Conservation (phyloP, 805 yeast genomes). For the Pichia eremophila region DNA sequence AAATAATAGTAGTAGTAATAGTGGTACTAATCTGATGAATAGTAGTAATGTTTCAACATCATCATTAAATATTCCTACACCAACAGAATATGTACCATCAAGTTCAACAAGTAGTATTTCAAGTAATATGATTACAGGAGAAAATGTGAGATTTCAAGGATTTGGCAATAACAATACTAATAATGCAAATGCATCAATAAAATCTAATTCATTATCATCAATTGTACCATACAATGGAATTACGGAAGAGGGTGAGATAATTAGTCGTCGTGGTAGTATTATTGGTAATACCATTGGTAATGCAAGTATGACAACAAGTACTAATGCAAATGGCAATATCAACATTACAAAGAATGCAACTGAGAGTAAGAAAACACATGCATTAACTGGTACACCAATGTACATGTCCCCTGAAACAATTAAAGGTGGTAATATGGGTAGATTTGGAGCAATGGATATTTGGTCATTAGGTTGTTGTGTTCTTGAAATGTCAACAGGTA, state of each 20-base stretch:
- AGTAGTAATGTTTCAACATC: not conserved
- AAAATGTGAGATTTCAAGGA: not conserved
- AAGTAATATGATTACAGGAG: not conserved
- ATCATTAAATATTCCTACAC: not conserved
- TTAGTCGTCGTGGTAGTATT: not conserved
- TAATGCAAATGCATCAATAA: not conserved
- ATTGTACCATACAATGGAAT: not conserved
- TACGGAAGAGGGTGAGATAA: not conserved
- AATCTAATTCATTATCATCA: conserved; percentile 1
- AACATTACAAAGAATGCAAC: not conserved
- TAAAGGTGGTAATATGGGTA: conserved; percentile 58
- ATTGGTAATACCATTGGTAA: not conserved
- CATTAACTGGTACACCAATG: conserved; percentile 92
- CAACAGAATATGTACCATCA: not conserved
- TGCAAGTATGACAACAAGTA: no score
- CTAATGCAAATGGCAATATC: not conserved
- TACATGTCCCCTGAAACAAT: conserved; percentile 98
- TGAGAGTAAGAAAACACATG: conserved; percentile 18
- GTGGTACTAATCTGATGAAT: not conserved
- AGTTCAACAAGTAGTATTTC: not conserved
- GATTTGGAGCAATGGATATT: conserved; percentile 67
- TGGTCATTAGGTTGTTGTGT: conserved; percentile 98
- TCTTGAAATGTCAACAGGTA: conserved; percentile 92
- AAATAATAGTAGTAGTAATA: not conserved
- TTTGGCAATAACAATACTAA: no score